Conservation (phyloP, 192 early-diverging fungal species). For the Umbelopsis sp. region DNA sequence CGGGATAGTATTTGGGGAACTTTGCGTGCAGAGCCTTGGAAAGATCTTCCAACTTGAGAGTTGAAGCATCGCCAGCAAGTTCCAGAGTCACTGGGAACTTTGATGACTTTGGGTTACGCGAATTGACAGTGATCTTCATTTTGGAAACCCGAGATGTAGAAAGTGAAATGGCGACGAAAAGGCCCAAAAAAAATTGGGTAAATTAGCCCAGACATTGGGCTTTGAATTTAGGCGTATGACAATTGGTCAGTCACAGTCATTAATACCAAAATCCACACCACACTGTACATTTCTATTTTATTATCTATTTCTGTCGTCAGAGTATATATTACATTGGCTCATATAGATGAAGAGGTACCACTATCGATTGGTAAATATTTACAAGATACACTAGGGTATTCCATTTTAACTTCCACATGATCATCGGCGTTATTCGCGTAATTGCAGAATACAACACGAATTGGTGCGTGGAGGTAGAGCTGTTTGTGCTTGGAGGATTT, state of each 20-base stretch:
- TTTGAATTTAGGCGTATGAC: too few species aligned
- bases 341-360: background rate
- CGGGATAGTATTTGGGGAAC: slow-evolving; percentile 64
- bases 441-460: background rate
- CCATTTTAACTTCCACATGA: slow-evolving; percentile 4
- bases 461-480: background rate
- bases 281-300: too few species aligned
- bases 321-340: too few species aligned
- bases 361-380: background rate
- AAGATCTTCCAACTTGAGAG: slow-evolving; percentile 71
- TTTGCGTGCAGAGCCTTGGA: slow-evolving; percentile 65
- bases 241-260: too few species aligned
- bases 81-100: slow-evolving; percentile 64
- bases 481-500: slow-evolving; percentile 7
- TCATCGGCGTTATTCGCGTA: background rate
- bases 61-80: slow-evolving; percentile 46
- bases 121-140: slow-evolving; percentile 57
- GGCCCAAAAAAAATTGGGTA: background rate
- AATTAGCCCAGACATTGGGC: too few species aligned
- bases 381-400: slow-evolving; percentile 8
- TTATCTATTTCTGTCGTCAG: too few species aligned
- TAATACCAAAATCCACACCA: too few species aligned
- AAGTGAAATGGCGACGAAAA: background rate
- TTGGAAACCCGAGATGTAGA: background rate
- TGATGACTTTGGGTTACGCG: slow-evolving; percentile 46